Conservation (phyloP, 192 early-diverging fungal species). For the Rhizophagus clarus region DNA sequence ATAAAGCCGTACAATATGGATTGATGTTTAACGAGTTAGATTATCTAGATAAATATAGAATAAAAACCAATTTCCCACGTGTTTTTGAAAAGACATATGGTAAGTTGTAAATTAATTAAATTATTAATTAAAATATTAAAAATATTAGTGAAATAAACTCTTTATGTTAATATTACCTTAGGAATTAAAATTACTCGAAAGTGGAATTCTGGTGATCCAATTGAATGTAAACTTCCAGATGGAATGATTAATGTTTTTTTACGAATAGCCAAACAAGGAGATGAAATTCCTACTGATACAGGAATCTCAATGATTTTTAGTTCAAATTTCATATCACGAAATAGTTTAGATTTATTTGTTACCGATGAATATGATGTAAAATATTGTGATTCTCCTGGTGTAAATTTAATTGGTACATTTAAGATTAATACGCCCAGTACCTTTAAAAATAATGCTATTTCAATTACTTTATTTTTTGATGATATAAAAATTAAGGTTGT, state of each 20-base stretch:
- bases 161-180: too few species aligned
- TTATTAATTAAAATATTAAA: too few species aligned
- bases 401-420: not conserved
- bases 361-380: not conserved
- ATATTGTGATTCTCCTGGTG: not conserved
- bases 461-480: too few species aligned
- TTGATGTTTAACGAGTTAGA: not conserved
- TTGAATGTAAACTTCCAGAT: not conserved
- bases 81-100: not conserved
- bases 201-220: not conserved
- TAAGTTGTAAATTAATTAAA: not conserved
- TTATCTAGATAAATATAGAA: not conserved
- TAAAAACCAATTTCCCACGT: constrained; percentile 20
- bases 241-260: not conserved
- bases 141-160: too few species aligned
- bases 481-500: too few species aligned
- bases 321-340: not conserved
- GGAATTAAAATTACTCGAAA: not conserved
- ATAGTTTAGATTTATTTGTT: not conserved
- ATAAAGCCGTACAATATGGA: constrained; percentile 50
- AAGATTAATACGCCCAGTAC: too few species aligned
- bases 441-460: too few species aligned
- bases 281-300: not conserved
- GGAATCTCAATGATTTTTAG: not conserved
- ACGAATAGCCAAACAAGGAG: not conserved